A percentile compares a stretch with the other conserved stretches of the same genome.
Evolutionary conservation across 768 basidiomycete genomes (phyloP).

Genomic region (Serendipita sp.): DNA sequence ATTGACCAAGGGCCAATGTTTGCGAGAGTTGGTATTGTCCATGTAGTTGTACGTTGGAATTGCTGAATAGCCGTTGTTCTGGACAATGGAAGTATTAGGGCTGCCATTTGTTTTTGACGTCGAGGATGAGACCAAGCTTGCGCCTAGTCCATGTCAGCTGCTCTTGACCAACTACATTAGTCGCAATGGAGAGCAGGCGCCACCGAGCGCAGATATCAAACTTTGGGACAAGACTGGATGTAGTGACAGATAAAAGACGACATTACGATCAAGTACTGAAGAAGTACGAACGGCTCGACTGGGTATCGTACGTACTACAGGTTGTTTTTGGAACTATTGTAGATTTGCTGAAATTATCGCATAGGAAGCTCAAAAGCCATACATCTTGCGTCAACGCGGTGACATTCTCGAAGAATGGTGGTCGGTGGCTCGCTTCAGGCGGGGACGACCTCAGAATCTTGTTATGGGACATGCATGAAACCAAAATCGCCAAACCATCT

Average conservation of each 20-base stretch:
- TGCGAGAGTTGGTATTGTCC: not conserved
- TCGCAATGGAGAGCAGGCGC: not conserved
- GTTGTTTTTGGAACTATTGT: not conserved
- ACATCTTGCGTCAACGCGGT: slow-evolving; percentile 50
- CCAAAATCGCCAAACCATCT: slow-evolving; percentile 30
- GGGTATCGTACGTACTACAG: not conserved
- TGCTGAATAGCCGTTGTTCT: not conserved
- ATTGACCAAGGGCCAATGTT: not conserved
- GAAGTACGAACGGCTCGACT: not conserved
- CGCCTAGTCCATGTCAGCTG: not conserved
- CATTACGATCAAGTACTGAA: not conserved
- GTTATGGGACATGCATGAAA: slow-evolving; percentile 54
- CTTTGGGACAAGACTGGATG: not conserved
- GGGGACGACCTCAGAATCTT: slow-evolving; percentile 45
- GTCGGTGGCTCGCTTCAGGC: slow-evolving; percentile 48
- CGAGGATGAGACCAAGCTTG: not conserved
- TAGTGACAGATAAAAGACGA: not conserved
- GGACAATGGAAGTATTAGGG: not conserved
- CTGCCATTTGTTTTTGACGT: not conserved
- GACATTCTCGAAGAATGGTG: slow-evolving; percentile 40
- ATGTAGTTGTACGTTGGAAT: not conserved
- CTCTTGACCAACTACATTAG: not conserved
- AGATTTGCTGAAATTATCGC: slow-evolving; percentile 8
- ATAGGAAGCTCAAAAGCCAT: slow-evolving; percentile 27
- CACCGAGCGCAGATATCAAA: not conserved